phyloP scores from a whole-genome alignment of 1,139 yeast genomes.

The Suhomyces guaymorum region DNA sequence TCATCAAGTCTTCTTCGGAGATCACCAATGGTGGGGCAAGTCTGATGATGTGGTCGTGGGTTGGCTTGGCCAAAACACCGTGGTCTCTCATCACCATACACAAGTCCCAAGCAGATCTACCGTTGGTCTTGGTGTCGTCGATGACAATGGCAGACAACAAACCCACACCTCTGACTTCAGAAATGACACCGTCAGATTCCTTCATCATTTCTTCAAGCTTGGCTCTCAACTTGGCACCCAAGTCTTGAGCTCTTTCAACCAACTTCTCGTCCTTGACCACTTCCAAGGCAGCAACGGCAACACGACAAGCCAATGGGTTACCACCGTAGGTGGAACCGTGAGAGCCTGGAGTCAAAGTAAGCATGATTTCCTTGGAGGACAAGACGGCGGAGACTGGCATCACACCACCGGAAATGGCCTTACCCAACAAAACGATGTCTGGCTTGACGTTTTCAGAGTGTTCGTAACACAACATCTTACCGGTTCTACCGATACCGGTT shows the following conservation, averaged over 20 bases:
- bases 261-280: constrained; percentile 87
- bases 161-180: constrained; percentile 93
- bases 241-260: constrained; percentile 70
- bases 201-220: constrained; percentile 64
- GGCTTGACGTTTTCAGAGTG: constrained; percentile 81
- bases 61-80: constrained; percentile 95
- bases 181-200: constrained; percentile 68
- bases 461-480: constrained; percentile 88
- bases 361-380: constrained; percentile 86
- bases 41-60: constrained; percentile 94
- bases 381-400: constrained; percentile 89
- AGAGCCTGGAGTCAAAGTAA: constrained; percentile 89
- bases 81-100: constrained; percentile 84
- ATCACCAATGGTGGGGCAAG: constrained; percentile 95
- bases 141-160: constrained; percentile 88
- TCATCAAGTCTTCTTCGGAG: constrained; percentile 78
- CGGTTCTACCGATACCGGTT: constrained; percentile 97
- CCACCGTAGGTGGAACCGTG: constrained; percentile 99
- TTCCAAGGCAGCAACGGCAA: constrained; percentile 90
- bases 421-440: constrained; percentile 84
- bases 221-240: constrained; percentile 72
- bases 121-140: constrained; percentile 80
- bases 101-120: constrained; percentile 95
- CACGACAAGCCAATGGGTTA: constrained; percentile 92
- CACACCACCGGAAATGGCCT: constrained; percentile 95